Evolutionary conservation across 371 early-diverging fungal species (phyloP), one percentile per base, ranked within the genome.

Genomic region (Rhizopus delemar): DNA sequence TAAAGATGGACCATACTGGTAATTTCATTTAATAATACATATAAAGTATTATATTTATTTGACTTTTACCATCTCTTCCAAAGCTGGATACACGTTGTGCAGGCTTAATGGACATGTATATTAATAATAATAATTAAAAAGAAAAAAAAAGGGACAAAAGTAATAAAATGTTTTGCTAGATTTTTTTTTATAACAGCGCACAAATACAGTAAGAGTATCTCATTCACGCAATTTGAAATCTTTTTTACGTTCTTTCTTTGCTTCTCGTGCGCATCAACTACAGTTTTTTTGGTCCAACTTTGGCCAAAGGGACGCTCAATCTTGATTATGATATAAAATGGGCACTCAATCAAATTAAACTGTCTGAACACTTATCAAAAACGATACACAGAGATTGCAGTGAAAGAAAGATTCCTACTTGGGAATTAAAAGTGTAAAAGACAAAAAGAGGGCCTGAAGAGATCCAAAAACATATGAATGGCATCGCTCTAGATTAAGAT

Each of bases 1-100:
- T 95, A 75, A 94, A 94, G 66, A 95, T 90, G 28, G 96, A 88
- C 92, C 96, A 97, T 6, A 97, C 96, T 85, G 22, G 2, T 22
- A 0, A 22, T 22, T 22, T 22, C 22, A 22, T 22, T 59, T 49
- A 34, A 29, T 3, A 33, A 56, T 28, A 41, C 11, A 33, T 7
- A 45, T 34, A 46, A 34, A 31, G 28, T n/a, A 38, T 3, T 38
- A 9, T 31, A 46, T 15, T 35, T 12, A 38, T 34, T 31, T 13
- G 7, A n/a, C 38, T 8, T 41, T 36, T 59, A 77, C 77, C 80
- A 59, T 80, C 80, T 65, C 70, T 59, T 31, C 66, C 69, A 63
- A 80, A 80, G 38, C 66, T 65, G 31, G 75, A 67, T 7, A 80
- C 80, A 45, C 75, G 69, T 15, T 59, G 36, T 45, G 75, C 72